Base-by-base conservation (phyloP, 2,329 filamentous ascomycete genomes). In the Cladorrhinum sp. region DNA sequence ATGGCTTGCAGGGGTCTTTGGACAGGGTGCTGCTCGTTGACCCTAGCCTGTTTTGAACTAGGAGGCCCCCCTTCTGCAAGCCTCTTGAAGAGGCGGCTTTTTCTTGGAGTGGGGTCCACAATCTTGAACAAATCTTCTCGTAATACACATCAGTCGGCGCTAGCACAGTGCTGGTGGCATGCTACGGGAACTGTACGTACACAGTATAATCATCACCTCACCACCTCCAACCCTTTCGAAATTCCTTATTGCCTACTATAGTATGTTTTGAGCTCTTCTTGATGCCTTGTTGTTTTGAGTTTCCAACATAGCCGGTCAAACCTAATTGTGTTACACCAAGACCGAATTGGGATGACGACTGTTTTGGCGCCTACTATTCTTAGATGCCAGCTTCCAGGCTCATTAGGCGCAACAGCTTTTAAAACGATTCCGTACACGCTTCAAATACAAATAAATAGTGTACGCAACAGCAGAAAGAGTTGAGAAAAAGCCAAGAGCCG, bases 91-190 rank as follows among this genome's bases (percentile, higher is more conserved):
- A 38, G 52, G 32, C 20, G 38, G 52, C 18, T 8, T 10, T 23
- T 20, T 25, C 13, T 23, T 23, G 13, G 51, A 20, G 7, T 45
- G 52, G 38, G 29, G 32, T 23, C 38, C 52, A 23, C 51, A 55
- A 45, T 55, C 32, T 54, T 54, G 29, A 54, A 55, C 53, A 55
- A 45, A 48, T 29, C 53, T 56, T 56, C 53, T 56, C 36, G 38
- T 56, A 25, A 56, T 55, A 36, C 49, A 45, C n/a, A 45, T 45
- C 41, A 45, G n/a, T 45, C 7, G 41, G 41, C 41, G 41, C 41
- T 41, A 41, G 16, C 10, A 41, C 36, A 5, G 29, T 32, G 29
- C 29, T 32, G 6, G 29, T 32, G 29, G 29, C 29, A 32, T n/a
- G n/a, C n/a, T n/a, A n/a, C n/a, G n/a, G n/a, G n/a, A n/a, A n/a